A percentile compares a stretch with the other conserved stretches of the same genome.
phyloP scores from a whole-genome alignment of 108 stramenopile species.

The Cyclotella distinguenda region DNA sequence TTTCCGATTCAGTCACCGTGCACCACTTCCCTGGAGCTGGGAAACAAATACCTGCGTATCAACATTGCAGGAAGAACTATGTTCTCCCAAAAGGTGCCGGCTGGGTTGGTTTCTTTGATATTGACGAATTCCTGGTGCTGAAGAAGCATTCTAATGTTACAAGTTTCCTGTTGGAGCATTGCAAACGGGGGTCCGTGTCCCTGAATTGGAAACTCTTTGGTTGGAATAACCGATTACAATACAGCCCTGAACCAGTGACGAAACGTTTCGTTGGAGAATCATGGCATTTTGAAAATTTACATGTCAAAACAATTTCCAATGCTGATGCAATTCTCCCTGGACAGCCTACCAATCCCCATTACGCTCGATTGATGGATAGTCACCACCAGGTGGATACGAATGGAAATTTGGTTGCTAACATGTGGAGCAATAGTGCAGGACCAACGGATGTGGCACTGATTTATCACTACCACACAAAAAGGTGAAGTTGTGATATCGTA shows the following conservation, averaged over 20 bases:
- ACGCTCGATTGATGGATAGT: background rate
- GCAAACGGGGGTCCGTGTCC: constrained; percentile 1
- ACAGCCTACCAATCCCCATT: constrained; percentile 2
- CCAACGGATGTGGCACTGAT: constrained; percentile 1
- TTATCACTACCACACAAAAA: constrained; percentile 16
- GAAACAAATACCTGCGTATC: constrained; percentile 25
- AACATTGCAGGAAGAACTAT: constrained; percentile 18
- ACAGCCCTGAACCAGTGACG: constrained; percentile 8
- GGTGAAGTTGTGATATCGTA: background rate
- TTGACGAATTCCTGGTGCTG: constrained; percentile 40
- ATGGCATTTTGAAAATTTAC: background rate
- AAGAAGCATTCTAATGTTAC: constrained; percentile 14
- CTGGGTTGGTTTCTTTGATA: constrained; percentile 40
- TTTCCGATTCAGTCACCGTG: constrained; percentile 8
- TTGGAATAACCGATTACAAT: background rate
- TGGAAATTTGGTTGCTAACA: constrained; percentile 2
- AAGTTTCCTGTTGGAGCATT: constrained; percentile 7
- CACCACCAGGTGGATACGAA: constrained; percentile 2
- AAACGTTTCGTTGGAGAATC: constrained; percentile 3
- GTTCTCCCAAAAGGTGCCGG: background rate
- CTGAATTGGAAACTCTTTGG: constrained; percentile 1
- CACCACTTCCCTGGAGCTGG: constrained; percentile 34
- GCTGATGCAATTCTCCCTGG: background rate
- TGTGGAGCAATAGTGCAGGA: background rate
- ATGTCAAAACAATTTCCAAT: constrained; percentile 5